Base-by-base conservation (phyloP, 768 basidiomycete species). In the Candolleomyces aberdarensis region DNA sequence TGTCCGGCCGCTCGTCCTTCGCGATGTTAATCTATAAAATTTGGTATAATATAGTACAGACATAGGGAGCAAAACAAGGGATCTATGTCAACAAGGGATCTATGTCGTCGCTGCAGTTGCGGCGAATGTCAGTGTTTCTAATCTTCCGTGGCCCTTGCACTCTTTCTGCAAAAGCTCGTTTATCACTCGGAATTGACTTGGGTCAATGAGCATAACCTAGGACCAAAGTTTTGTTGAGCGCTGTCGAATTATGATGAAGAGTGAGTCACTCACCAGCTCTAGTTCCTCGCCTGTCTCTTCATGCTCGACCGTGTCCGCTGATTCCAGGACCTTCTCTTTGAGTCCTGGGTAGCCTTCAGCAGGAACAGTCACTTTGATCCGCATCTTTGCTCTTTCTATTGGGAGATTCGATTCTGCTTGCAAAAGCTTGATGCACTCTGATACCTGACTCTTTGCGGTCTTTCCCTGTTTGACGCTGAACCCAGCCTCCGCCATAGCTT, bases 401-500 rank as follows among this genome's bases (percentile, higher is more conserved):
- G 94, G 94, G 11, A 99, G 80, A n/a, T 85, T 90, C 0, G 90
- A 91, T 49, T 88, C 84, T 1, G 86, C 79, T 68, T 96, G 93
- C 20, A 98, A 79, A 17, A 84, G 77, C 68, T 89, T 92, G 73
- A 98, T 89, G 64, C 92, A 91, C 67, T 94, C 94, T 10, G 94
- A 87, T 7, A 94, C 93, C 84, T 99, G 97, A 55, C 89, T 91
- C 77, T 99, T 99, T 5, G 95, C 96, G 20, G 84, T 89, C 79
- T 98, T 98, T 64, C 88, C 87, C 49, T 82, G 82, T 67, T 92
- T 90, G 29, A 96, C 89, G 65, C 93, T 96, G 74, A 91, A 96
- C 1, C 96, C 96, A 9, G 92, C 89, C 71, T 98, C 96, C 9
- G 85, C 76, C 96, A 99, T 96, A 0, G 95, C 95, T 74, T 97